phyloP scores from a whole-genome alignment of 352 stramenopile species.

The Globisporangium viniferum region DNA sequence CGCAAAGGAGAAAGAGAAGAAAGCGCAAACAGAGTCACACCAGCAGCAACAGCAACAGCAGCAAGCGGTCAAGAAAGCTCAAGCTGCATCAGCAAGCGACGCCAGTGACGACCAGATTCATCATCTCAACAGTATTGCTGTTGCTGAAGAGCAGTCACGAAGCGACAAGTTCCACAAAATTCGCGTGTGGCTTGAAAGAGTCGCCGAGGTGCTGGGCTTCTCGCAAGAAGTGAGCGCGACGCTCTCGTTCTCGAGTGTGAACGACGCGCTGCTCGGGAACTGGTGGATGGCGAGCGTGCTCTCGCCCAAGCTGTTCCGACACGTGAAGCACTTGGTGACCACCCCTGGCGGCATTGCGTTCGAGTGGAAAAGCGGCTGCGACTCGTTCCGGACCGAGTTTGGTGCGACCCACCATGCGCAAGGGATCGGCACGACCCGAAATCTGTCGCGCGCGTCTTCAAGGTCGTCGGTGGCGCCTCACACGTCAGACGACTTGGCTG shows the following conservation, averaged over 20 bases:
- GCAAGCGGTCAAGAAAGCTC: conserved; percentile 13
- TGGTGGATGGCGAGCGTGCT: conserved; percentile 38
- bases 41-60: conserved; percentile 16
- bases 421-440: neutral
- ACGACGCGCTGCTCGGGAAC: conserved; percentile 35
- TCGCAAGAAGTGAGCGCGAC: conserved; percentile 45
- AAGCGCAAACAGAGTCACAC: neutral
- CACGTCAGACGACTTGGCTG: conserved; percentile 2
- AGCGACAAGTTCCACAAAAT: neutral
- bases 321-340: conserved; percentile 28
- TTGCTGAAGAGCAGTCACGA: neutral
- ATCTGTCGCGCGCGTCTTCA: conserved; percentile 13
- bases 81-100: neutral
- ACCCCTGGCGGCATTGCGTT: conserved; percentile 36
- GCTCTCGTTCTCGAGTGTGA: conserved; percentile 34
- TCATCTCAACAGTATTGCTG: neutral
- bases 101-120: neutral
- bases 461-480: conserved; percentile 5
- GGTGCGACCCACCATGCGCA: conserved; percentile 22
- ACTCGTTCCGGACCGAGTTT: conserved; percentile 63
- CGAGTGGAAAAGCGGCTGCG: conserved; percentile 44
- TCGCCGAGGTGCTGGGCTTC: conserved; percentile 26
- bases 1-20: conserved; percentile 20
- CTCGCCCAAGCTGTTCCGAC: conserved; percentile 21
- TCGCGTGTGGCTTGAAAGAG: conserved; percentile 18